A percentile compares a stretch with the other conserved stretches of the same genome.
These are phyloP conservation scores for Fusarium goolgardi DNA, from an alignment of 2,329 filamentous ascomycete genomes.

Conservation along the genomic window DNA sequence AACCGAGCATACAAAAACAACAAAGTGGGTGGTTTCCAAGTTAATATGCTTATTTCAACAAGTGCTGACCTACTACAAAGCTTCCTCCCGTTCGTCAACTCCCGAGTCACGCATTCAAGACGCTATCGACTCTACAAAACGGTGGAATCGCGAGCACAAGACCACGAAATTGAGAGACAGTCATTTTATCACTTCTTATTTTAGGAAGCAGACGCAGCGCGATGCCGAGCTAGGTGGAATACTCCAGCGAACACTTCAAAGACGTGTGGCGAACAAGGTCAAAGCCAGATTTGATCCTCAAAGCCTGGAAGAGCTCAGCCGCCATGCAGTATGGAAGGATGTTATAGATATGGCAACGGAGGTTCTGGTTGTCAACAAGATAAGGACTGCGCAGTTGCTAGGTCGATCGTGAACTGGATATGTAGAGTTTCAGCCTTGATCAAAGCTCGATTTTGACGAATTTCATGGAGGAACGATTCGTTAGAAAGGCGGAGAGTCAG, in stretches of 20 bases:
- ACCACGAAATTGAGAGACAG: conserved; percentile 48
- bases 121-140: conserved; percentile 52
- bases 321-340: conserved; percentile 50
- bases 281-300: conserved; percentile 29
- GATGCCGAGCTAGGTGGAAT: conserved; percentile 51
- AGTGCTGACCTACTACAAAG: conserved; percentile 22
- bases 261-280: conserved; percentile 35
- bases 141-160: conserved; percentile 56
- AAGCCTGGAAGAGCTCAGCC: conserved; percentile 52
- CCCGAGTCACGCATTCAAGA: conserved; percentile 50
- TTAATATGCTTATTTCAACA: neutral
- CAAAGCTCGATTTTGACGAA: neutral
- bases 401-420: conserved; percentile 6
- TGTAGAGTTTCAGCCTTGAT: neutral
- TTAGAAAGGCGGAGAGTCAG: neutral
- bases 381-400: conserved; percentile 39
- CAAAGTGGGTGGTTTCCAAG: conserved; percentile 15
- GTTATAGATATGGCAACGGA: conserved; percentile 51
- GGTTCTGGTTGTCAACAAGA: conserved; percentile 46
- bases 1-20: neutral
- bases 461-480: neutral
- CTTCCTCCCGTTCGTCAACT: neutral
- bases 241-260: conserved; percentile 50
- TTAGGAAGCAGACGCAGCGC: conserved; percentile 53
- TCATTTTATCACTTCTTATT: conserved; percentile 50